Evolutionary conservation across 2,329 filamentous ascomycete genomes (phyloP).

Genomic region (Tolypocladium tundrense): DNA sequence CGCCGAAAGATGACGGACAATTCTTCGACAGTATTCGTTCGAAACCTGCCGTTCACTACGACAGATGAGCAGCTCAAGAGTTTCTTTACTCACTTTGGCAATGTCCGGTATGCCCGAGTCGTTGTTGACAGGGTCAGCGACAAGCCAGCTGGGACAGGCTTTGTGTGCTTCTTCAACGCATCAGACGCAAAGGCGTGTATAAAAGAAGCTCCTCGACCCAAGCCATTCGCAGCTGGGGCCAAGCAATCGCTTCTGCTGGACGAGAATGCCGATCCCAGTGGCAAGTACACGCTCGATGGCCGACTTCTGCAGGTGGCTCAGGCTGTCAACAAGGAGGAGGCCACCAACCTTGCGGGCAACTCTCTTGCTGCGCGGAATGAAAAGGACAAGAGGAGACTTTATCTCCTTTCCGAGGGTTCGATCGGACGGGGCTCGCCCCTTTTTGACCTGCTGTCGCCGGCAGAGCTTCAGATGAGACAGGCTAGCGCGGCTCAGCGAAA

Average conservation of each 20-base stretch:
- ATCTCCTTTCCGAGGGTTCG: constrained; percentile 76
- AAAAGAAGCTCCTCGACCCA: constrained; percentile 56
- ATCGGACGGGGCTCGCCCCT: constrained; percentile 69
- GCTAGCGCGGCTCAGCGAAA: constrained; percentile 80
- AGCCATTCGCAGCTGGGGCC: constrained; percentile 34
- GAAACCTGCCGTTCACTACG: constrained; percentile 84
- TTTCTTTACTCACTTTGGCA: constrained; percentile 82
- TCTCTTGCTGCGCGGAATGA: constrained; percentile 54
- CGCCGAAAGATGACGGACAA: constrained; percentile 44
- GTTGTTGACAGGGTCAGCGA: constrained; percentile 82
- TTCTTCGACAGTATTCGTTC: constrained; percentile 75
- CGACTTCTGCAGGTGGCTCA: constrained; percentile 75
- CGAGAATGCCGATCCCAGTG: constrained; percentile 68
- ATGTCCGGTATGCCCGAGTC: constrained; percentile 80
- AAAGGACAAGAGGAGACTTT: constrained; percentile 84
- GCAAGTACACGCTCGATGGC: constrained; percentile 82
- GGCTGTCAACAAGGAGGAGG: constrained; percentile 77
- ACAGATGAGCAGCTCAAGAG: constrained; percentile 73
- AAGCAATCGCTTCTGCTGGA: constrained; percentile 83
- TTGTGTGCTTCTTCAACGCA: constrained; percentile 79
- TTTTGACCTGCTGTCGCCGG: constrained; percentile 63
- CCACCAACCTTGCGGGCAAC: constrained; percentile 61
- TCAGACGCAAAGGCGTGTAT: constrained; percentile 71
- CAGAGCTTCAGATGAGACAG: constrained; percentile 81
- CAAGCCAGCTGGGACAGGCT: constrained; percentile 82